A percentile compares a stretch with the other conserved stretches of the same genome.
Conservation (phyloP, 2,329 filamentous ascomycete genomes). For the Microdochium bolleyi region DNA sequence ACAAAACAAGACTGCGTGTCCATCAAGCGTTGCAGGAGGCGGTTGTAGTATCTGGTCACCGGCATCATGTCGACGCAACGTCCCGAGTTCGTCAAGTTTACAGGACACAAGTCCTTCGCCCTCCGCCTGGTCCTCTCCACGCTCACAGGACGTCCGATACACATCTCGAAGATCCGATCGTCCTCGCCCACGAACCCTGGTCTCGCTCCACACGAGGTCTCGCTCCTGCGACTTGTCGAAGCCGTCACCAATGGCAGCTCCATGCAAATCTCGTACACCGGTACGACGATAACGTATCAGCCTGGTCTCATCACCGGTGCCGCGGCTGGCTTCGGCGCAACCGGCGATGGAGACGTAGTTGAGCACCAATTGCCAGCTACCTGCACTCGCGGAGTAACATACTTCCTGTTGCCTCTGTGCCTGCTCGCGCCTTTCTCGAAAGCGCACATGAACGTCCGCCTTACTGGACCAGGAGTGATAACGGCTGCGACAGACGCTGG, state of each 20-base stretch:
- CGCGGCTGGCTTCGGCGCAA: slow-evolving; percentile 65
- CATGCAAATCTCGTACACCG: slow-evolving; percentile 94
- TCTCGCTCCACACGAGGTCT: slow-evolving; percentile 87
- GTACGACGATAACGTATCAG: slow-evolving; percentile 85
- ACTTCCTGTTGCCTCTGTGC: slow-evolving; percentile 85
- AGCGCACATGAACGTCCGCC: slow-evolving; percentile 79
- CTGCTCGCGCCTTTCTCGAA: slow-evolving; percentile 91
- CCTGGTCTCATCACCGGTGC: slow-evolving; percentile 88
- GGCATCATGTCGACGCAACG: slow-evolving; percentile 32
- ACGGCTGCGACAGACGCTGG: slow-evolving; percentile 76
- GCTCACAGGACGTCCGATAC: slow-evolving; percentile 79
- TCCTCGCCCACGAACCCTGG: slow-evolving; percentile 80
- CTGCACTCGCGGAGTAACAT: slow-evolving; percentile 76
- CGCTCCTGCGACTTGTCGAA: slow-evolving; percentile 90
- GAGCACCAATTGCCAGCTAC: slow-evolving; percentile 71
- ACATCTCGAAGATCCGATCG: slow-evolving; percentile 89
- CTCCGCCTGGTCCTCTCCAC: slow-evolving; percentile 85
- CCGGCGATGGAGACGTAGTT: slow-evolving; percentile 58
- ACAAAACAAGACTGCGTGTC: slow-evolving; percentile 1
- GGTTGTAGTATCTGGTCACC: slow-evolving; percentile 3
- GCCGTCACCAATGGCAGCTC: slow-evolving; percentile 89
- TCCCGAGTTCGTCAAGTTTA: slow-evolving; percentile 63
- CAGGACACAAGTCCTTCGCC: slow-evolving; percentile 73
- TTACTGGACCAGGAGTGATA: slow-evolving; percentile 87
- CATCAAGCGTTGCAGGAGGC: background rate